Base-by-base conservation (phyloP, 1,284 basidiomycete species). In the Irpex sp. region DNA sequence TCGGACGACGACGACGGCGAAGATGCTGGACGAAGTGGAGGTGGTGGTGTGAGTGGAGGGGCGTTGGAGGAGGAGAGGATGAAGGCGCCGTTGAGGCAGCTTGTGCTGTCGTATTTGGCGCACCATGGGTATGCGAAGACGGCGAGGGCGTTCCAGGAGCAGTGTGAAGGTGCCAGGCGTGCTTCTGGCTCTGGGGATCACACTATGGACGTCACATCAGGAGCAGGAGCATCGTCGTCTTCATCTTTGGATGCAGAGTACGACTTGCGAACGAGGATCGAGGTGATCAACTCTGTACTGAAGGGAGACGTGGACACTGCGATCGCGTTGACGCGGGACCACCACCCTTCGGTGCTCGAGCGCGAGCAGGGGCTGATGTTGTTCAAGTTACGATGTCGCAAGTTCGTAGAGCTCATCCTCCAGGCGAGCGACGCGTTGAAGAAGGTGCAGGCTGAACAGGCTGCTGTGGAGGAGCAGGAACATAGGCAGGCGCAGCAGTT, bases 61-160 rank as follows among this genome's bases (percentile, higher is more conserved):
- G 60, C 64, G 7, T 26, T 64, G 15, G 73, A 75, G 57, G 72
- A 75, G 37, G 74, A 71, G 26, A 70, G 71, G 49, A 67, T 69
- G 57, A 77, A 78, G 64, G 74, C 78, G 40, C 78, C 80, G 26
- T 70, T 92, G 21, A 86, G 89, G 51, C 84, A 87, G 40, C 85
- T 96, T 17, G 88, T 96, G 8, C 74, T 93, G 52, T 85, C 87
- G 52, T 94, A 94, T 72, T 82, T 96, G 26, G 81, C 86, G 3
- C 91, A 95, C 71, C 87, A 92, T 66, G 94, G 94, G 2, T 91
- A 92, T 70, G 83, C 84, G 15, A 83, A 82, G 55, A 88, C 91
- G 0, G 85, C 87, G 11, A 80, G 82, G 36, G 85, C 88, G 4
- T 86, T 94, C 69, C 82, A 87, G 68, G 69, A 65, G n/a, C 72